Percentiles rank a stretch among this genome's conserved stretches.
These are phyloP conservation scores for Cordia subcordata DNA, from an alignment of 257 asterid species.

Conservation along the genomic window DNA sequence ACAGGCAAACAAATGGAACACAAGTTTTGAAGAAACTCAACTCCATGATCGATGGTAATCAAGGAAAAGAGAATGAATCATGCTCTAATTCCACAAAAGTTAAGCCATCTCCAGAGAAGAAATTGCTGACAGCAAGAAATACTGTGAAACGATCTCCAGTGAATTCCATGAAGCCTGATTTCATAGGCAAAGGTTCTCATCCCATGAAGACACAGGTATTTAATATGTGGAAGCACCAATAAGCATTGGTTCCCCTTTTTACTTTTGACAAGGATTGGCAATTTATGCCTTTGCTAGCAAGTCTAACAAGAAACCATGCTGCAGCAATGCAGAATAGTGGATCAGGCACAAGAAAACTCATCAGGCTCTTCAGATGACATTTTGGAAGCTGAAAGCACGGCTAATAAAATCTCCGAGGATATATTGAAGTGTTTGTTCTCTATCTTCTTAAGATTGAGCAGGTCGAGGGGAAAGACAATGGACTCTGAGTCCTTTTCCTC, in stretches of 20 bases:
- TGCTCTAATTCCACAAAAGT: constrained; percentile 24
- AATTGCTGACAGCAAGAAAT: constrained; percentile 10
- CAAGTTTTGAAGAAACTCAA: constrained; percentile 14
- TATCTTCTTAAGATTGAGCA: constrained; percentile 55
- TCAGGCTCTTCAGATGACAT: constrained; percentile 47
- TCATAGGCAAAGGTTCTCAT: constrained; percentile 25
- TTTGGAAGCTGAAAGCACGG: constrained; percentile 44
- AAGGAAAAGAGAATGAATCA: constrained; percentile 29
- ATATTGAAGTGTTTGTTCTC: constrained; percentile 62
- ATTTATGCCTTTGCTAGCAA: no score
- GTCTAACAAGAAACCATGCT: background rate
- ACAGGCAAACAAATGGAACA: constrained; percentile 21
- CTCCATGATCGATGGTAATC: constrained; percentile 16
- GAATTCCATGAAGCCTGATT: constrained; percentile 23
- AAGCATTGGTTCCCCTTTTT: no score
- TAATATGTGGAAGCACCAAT: background rate
- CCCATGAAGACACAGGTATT: constrained; percentile 45
- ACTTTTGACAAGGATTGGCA: no score
- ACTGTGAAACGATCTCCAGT: constrained; percentile 21
- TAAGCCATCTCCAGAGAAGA: constrained; percentile 25
- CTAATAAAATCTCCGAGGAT: constrained; percentile 56
- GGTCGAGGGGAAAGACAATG: constrained; percentile 50
- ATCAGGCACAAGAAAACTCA: constrained; percentile 55
- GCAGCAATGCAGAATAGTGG: constrained; percentile 57
- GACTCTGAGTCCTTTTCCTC: constrained; percentile 43